Conservation (phyloP, 2,329 filamentous ascomycete genomes). For the Fusarium sp. region DNA sequence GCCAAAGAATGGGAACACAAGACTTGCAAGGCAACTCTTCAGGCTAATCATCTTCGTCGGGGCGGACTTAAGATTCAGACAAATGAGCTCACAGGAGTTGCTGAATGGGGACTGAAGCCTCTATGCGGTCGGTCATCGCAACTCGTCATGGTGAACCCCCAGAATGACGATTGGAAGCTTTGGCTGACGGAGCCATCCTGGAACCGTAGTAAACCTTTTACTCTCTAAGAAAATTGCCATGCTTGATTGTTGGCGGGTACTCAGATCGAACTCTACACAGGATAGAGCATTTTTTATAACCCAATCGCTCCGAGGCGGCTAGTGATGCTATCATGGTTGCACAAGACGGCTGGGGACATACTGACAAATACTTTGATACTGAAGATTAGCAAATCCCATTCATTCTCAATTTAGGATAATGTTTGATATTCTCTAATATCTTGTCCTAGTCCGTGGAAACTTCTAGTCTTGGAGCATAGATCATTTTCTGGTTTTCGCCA, state of each 20-base stretch:
- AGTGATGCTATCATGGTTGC: background rate
- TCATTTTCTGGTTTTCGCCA: background rate
- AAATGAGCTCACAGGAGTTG: background rate
- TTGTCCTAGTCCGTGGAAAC: no score
- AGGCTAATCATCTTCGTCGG: background rate
- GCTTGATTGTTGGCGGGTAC: no score
- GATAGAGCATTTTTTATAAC: no score
- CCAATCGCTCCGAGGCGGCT: no score
- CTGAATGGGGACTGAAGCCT: background rate
- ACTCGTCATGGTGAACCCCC: conserved; percentile 2
- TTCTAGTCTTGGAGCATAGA: no score
- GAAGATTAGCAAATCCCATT: background rate
- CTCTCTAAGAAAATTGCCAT: background rate
- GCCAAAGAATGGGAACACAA: background rate
- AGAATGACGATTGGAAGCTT: conserved; percentile 1
- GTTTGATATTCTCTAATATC: background rate
- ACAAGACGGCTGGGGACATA: background rate
- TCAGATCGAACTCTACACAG: no score
- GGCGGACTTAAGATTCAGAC: background rate
- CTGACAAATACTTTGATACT: background rate
- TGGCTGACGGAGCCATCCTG: conserved; percentile 6
- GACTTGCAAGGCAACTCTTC: background rate
- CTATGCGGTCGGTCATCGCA: conserved; percentile 8
- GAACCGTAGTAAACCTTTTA: background rate
- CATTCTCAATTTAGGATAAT: background rate